Conservation (phyloP, 2,329 filamentous ascomycete genomes). For the Pseudogymnoascus sp. region DNA sequence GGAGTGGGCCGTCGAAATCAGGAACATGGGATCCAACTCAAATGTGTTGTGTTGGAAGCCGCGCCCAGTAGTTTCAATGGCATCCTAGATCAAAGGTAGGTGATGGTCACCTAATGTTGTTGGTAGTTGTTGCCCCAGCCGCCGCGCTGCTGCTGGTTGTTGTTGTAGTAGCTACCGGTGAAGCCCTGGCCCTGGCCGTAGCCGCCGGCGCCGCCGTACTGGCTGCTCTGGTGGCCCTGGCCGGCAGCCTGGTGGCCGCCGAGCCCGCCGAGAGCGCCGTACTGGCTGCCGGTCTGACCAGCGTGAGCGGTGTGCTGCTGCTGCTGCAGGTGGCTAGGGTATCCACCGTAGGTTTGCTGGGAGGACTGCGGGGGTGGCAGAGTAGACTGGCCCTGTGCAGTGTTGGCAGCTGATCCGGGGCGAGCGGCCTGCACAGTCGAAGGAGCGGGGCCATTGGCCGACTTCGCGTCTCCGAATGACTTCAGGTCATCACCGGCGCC, state of each 20-base stretch:
- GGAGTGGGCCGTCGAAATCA: neutral
- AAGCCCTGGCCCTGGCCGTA: conserved; percentile 30
- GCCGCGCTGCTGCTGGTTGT: conserved; percentile 34
- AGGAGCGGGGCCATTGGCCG: conserved; percentile 28
- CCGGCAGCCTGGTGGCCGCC: conserved; percentile 37
- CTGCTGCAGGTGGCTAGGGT: conserved; percentile 28
- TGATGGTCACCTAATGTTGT: conserved; percentile 25
- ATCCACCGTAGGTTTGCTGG: conserved; percentile 28
- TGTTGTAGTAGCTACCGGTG: conserved; percentile 32
- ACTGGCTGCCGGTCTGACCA: conserved; percentile 27
- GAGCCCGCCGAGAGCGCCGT: conserved; percentile 38
- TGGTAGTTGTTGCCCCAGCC: conserved; percentile 42
- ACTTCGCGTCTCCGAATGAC: conserved; percentile 29
- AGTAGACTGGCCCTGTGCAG: conserved; percentile 23
- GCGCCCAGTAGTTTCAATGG: neutral
- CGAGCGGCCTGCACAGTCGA: conserved; percentile 28
- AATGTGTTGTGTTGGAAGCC: neutral
- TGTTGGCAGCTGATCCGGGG: conserved; percentile 30
- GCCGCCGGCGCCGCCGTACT: conserved; percentile 34
- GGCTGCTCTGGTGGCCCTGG: conserved; percentile 34
- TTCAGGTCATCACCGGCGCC: conserved; percentile 28
- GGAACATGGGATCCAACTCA: neutral
- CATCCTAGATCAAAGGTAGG: conserved; percentile 4
- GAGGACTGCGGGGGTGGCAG: conserved; percentile 27
- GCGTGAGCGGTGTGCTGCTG: conserved; percentile 28